A percentile compares a stretch with the other conserved stretches of the same genome.
Conservation (phyloP, 169 alveolate species). For the Hepatocystis sp. region DNA sequence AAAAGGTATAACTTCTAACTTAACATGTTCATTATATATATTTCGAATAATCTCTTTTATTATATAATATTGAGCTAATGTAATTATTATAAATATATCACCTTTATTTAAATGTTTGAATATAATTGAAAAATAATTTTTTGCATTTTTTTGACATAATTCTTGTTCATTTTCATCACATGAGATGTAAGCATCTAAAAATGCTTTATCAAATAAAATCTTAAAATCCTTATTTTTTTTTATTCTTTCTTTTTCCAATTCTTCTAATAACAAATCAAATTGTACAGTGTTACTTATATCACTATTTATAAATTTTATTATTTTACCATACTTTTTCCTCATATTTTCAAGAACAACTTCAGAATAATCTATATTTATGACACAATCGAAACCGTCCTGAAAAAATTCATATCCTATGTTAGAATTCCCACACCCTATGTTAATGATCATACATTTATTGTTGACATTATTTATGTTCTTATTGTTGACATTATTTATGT, state of each 20-base stretch:
- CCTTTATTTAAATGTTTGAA: slow-evolving; percentile 76
- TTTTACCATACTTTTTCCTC: slow-evolving; percentile 58
- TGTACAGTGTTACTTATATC: slow-evolving; percentile 74
- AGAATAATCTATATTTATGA: slow-evolving; percentile 81
- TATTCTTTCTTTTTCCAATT: slow-evolving; percentile 41
- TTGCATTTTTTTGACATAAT: slow-evolving; percentile 78
- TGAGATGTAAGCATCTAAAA: slow-evolving; percentile 84
- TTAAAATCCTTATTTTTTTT: slow-evolving; percentile 68
- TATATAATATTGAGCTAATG: slow-evolving; percentile 83
- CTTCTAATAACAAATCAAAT: slow-evolving; percentile 24
- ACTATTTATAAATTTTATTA: slow-evolving; percentile 74
- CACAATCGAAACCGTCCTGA: slow-evolving; percentile 77
- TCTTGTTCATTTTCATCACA: slow-evolving; percentile 81
- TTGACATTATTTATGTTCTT: slow-evolving; percentile 8
- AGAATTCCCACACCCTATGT: slow-evolving; percentile 85
- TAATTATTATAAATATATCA: slow-evolving; percentile 80
- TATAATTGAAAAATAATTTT: slow-evolving; percentile 75
- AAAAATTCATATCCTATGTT: slow-evolving; percentile 75
- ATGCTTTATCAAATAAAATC: slow-evolving; percentile 85
- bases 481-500: background rate
- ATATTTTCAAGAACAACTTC: slow-evolving; percentile 79
- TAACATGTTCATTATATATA: slow-evolving; percentile 74
- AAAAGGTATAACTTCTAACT: slow-evolving; percentile 80
- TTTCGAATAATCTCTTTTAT: slow-evolving; percentile 81
- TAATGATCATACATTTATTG: slow-evolving; percentile 75